Conservation (phyloP, 2,329 filamentous ascomycete genomes). For the Hymenotorrendiella dingleyae region DNA sequence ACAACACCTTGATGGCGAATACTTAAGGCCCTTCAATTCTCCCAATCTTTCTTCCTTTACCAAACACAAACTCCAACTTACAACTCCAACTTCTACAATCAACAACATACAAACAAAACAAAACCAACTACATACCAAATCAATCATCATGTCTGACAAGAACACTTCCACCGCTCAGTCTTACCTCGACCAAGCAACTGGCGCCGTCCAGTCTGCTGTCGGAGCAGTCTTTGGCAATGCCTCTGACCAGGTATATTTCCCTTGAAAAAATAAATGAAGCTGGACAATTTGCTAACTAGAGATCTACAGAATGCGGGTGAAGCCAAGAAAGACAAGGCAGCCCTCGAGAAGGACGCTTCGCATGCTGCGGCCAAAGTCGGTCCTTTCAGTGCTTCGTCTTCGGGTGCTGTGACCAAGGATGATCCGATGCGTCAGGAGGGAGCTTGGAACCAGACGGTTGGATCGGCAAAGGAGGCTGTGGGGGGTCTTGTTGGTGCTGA, state of each 20-base stretch:
- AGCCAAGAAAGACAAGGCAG: constrained; percentile 58
- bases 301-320: constrained; percentile 12
- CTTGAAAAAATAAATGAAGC: no score
- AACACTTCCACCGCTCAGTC: constrained; percentile 70
- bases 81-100: background rate
- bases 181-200: constrained; percentile 66
- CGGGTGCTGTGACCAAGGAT: constrained; percentile 66
- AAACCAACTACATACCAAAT: constrained; percentile 9
- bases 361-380: constrained; percentile 72
- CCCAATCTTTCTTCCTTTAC: background rate
- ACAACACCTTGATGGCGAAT: background rate
- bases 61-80: constrained; percentile 8
- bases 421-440: constrained; percentile 66
- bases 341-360: constrained; percentile 65
- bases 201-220: constrained; percentile 64
- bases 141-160: constrained; percentile 44
- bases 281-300: no score
- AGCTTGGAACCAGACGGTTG: constrained; percentile 84
- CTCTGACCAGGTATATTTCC: constrained; percentile 48
- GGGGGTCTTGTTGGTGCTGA: constrained; percentile 73
- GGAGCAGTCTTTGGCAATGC: constrained; percentile 69
- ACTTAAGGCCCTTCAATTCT: background rate
- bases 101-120: background rate
- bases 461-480: constrained; percentile 73
- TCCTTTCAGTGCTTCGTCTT: constrained; percentile 61